phyloP scores from a whole-genome alignment of 345 rosid species.

The Fremontodendron californicum region DNA sequence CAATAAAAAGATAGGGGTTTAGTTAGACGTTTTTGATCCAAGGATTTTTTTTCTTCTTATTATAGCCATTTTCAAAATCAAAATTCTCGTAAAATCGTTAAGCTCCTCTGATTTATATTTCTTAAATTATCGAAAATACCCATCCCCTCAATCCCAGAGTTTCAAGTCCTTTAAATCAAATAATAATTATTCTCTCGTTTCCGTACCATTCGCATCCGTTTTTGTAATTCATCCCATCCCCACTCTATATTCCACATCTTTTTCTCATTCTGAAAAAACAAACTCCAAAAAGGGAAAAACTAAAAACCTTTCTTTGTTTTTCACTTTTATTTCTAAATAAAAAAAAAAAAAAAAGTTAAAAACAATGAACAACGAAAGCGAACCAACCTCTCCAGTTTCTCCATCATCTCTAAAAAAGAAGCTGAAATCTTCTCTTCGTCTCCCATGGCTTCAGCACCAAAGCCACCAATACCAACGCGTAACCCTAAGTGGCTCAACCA shows the following conservation, averaged over 20 bases:
- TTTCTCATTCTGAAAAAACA: background rate
- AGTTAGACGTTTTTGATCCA: too few species aligned
- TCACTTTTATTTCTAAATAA: too few species aligned
- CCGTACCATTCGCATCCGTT: background rate
- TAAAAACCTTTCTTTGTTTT: too few species aligned
- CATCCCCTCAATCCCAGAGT: background rate
- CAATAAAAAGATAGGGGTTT: too few species aligned
- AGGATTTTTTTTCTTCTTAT: too few species aligned
- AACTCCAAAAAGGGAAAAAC: too few species aligned
- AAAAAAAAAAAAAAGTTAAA: background rate
- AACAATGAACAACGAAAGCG: background rate
- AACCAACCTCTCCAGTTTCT: background rate
- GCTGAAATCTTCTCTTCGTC: constrained; percentile 26
- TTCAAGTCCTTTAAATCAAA: background rate
- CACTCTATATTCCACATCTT: background rate
- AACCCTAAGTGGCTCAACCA: background rate
- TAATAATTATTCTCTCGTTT: background rate
- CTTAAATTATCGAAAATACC: background rate
- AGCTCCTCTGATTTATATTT: background rate
- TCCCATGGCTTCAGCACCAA: constrained; percentile 21
- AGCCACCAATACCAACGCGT: background rate
- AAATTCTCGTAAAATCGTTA: background rate
- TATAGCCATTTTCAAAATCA: too few species aligned
- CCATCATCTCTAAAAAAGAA: constrained; percentile 25
- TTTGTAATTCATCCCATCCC: background rate